Conservation (phyloP, 129 eudicot species). For the Sambucus nigra region DNA sequence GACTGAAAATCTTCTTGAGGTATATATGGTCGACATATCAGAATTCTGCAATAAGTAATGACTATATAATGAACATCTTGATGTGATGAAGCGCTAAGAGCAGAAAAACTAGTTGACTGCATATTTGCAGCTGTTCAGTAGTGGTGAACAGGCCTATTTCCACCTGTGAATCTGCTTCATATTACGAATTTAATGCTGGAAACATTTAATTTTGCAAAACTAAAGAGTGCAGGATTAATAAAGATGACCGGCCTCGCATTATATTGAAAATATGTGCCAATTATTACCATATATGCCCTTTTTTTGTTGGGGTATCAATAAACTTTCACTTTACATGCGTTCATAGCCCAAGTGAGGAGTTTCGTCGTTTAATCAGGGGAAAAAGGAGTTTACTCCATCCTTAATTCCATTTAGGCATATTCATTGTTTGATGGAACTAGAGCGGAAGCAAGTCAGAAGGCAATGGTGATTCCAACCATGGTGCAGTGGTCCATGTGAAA, state of each 20-base stretch:
- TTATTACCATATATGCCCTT: neutral
- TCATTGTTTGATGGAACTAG: too few relatives aligned
- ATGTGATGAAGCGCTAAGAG: neutral
- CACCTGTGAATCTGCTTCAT: neutral
- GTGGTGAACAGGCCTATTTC: neutral
- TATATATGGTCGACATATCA: constrained; percentile 14
- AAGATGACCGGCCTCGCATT: constrained; percentile 1
- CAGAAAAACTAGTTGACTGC: neutral
- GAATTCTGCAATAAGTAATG: neutral
- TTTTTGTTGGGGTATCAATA: too few relatives aligned
- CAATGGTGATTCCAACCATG: too few relatives aligned
- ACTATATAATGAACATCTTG: neutral
- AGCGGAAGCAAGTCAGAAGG: too few relatives aligned
- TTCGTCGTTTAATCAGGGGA: too few relatives aligned
- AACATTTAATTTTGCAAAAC: neutral
- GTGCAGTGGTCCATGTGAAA: too few relatives aligned
- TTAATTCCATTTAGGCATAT: too few relatives aligned
- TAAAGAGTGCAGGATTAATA: neutral
- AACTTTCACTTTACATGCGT: too few relatives aligned
- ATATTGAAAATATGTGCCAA: neutral
- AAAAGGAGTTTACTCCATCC: too few relatives aligned
- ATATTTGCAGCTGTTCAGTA: neutral
- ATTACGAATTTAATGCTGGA: neutral
- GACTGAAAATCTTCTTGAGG: constrained; percentile 83
- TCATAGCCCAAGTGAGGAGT: too few relatives aligned